phyloP scores from a whole-genome alignment of 768 basidiomycete genomes.

The Daedaleopsis sinensis region DNA sequence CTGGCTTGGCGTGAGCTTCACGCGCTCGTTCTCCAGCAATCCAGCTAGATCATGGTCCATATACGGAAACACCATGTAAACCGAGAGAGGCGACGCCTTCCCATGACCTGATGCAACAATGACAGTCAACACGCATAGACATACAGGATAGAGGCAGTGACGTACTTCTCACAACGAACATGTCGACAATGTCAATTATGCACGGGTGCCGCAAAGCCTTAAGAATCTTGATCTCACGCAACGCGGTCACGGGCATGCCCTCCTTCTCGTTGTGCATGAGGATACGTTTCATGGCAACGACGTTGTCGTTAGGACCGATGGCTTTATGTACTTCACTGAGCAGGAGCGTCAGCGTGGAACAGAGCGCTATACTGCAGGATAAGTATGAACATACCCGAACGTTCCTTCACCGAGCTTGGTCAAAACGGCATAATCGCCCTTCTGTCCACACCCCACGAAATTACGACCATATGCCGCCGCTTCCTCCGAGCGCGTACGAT shows the following conservation, averaged over 20 bases:
- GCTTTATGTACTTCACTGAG: slow-evolving; percentile 91
- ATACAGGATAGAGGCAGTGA: slow-evolving; percentile 4
- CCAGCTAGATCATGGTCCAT: slow-evolving; percentile 99
- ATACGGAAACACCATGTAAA: slow-evolving; percentile 99
- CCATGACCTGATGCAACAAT: slow-evolving; percentile 51
- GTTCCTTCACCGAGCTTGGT: slow-evolving; percentile 96
- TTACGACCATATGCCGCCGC: slow-evolving; percentile 63
- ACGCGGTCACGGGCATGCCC: slow-evolving; percentile 95
- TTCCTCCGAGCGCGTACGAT: slow-evolving; percentile 66
- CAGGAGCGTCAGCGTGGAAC: slow-evolving; percentile 1
- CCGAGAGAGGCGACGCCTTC: slow-evolving; percentile 70
- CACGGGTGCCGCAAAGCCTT: slow-evolving; percentile 87
- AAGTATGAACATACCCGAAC: slow-evolving; percentile 73
- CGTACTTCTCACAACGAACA: slow-evolving; percentile 86
- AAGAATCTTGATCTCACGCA: slow-evolving; percentile 96
- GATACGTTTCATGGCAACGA: slow-evolving; percentile 92
- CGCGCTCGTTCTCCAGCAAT: slow-evolving; percentile 87
- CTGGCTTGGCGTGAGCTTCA: slow-evolving; percentile 78
- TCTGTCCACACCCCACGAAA: slow-evolving; percentile 70
- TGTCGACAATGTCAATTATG: slow-evolving; percentile 87
- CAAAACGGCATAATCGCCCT: slow-evolving; percentile 77
- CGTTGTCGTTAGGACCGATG: slow-evolving; percentile 54
- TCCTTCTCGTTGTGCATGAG: slow-evolving; percentile 97
- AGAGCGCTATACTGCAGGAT: slow-evolving; percentile 10
- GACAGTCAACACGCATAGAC: background rate